phyloP scores from a whole-genome alignment of 2,329 filamentous ascomycete species.

The Colletotrichum euphorbiae region DNA sequence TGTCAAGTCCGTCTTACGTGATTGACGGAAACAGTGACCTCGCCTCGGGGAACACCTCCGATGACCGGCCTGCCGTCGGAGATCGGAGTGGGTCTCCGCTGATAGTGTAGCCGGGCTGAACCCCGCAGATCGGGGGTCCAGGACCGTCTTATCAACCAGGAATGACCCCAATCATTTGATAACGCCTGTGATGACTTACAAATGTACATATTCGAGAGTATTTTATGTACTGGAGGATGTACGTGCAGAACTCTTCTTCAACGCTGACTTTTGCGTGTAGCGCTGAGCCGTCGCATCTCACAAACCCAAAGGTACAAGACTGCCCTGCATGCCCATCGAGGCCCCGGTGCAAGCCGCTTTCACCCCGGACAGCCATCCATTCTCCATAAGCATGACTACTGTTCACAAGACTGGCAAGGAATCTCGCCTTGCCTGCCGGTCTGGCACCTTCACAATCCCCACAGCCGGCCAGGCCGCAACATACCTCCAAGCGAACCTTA shows the following conservation, averaged over 20 bases:
- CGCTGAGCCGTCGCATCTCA: no score
- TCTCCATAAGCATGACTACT: background rate
- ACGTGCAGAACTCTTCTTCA: no score
- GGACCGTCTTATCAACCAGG: background rate
- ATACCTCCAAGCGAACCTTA: constrained; percentile 71
- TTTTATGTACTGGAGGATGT: no score
- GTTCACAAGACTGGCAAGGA: constrained; percentile 48
- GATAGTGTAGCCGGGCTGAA: background rate
- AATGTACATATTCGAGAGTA: no score
- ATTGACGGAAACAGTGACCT: background rate
- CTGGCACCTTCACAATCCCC: constrained; percentile 52
- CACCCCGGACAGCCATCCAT: no score
- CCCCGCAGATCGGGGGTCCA: background rate
- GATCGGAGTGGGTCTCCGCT: constrained; percentile 37
- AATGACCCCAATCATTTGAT: background rate
- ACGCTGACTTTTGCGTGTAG: no score
- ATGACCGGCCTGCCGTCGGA: constrained; percentile 29
- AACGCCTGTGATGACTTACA: no score
- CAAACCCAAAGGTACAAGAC: no score
- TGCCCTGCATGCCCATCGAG: no score
- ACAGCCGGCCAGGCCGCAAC: constrained; percentile 68
- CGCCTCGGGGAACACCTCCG: constrained; percentile 28
- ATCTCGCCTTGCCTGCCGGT: constrained; percentile 57
- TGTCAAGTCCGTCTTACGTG: no score
- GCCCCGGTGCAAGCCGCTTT: no score